These are phyloP conservation scores for Curvularia hawaiiensis DNA, from an alignment of 2,329 filamentous ascomycete genomes.

Conservation along the genomic window DNA sequence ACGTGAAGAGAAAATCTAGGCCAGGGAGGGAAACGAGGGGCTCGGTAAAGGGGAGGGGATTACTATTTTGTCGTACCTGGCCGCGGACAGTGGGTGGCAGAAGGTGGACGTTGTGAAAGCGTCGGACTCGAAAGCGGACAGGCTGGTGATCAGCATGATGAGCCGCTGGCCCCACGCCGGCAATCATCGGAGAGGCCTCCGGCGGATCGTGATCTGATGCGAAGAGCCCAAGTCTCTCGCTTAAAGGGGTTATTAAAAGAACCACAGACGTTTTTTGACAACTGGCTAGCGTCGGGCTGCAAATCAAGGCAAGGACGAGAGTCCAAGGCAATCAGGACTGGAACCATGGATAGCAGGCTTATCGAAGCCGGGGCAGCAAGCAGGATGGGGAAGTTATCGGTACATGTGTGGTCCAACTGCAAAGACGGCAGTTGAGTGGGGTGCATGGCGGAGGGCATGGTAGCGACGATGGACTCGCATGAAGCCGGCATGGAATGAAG, in stretches of 20 bases:
- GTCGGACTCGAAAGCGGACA: constrained; percentile 5
- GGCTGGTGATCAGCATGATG: constrained; percentile 17
- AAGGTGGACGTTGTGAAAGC: constrained; percentile 7
- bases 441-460: constrained; percentile 6
- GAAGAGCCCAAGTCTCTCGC: constrained; percentile 5
- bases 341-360: background rate
- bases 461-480: constrained; percentile 15
- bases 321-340: constrained; percentile 1
- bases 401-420: background rate
- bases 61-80: background rate
- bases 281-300: constrained; percentile 4
- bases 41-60: background rate
- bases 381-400: background rate
- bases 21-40: background rate
- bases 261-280: constrained; percentile 15
- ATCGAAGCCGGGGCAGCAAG: constrained; percentile 5
- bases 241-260: constrained; percentile 15
- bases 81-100: background rate
- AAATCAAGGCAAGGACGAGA: constrained; percentile 3
- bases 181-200: constrained; percentile 14
- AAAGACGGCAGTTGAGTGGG: constrained; percentile 6
- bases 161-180: constrained; percentile 16
- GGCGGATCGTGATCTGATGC: constrained; percentile 11
- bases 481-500: constrained; percentile 9
- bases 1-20: background rate